Base-by-base conservation (phyloP, 805 yeast species). In the Tetrapisispora fleetii region DNA sequence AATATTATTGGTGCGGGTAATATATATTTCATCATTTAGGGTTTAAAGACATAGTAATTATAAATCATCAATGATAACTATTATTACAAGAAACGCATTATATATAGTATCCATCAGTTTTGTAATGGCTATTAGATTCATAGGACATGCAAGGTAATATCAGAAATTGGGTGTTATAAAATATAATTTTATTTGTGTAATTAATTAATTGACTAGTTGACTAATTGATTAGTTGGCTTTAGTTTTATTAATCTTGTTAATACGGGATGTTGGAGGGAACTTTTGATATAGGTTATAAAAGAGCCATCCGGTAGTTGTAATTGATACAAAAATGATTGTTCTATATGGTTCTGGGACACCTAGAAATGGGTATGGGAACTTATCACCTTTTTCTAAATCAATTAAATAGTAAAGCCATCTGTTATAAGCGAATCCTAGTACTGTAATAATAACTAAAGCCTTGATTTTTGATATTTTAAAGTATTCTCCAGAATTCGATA, bases 311-410 rank as follows among this genome's bases (percentile, higher is more conserved):
- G 68, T 28, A 5, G 68, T 48, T 0, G 71, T 65, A 11, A 82
- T 77, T 8, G 65, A 54, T 0, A 60, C 65, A 58, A 83, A 83
- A 19, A 82, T 75, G 7, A 71, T 51, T 1, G 70, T 60, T 50
- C 84, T 70, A 19, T 62, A 62, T 10, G 66, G 64, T 32, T 68
- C 74, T 6, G 65, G 68, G 14, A 76, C 82, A 58, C 82, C 76
- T 56, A 83, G 67, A 58, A 83, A 83, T 9, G 81, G 84, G 58
- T 83, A 83, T 0, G 91, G 91, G 54, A 77, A 83, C 17, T 63
- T 67, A 2, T 74, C 81, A 8, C 76, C 76, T 22, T 52, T 59
- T 19, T 69, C 68, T 32, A 74, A 65, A 48, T 74, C 76, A 22
- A 83, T 68, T 50, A 80, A 60, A 9, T 56, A 44, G 49, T 75